These are phyloP conservation scores for Yamadazyma friedrichii DNA, from an alignment of 1,139 yeast species.

Conservation along the genomic window DNA sequence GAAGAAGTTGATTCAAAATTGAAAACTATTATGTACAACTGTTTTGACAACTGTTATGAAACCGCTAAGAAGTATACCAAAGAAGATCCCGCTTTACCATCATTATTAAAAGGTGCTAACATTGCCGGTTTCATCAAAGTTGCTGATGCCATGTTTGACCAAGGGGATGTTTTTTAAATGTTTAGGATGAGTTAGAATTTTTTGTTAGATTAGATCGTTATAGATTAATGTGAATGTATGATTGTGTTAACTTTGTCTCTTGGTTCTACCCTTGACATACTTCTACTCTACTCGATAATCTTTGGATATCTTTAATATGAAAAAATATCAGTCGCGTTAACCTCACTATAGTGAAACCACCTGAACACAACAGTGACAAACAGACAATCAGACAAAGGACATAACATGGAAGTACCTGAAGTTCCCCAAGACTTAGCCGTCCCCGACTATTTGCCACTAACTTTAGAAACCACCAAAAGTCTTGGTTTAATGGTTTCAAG, in stretches of 20 bases:
- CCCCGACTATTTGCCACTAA: slow-evolving; percentile 10
- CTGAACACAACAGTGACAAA: too few relatives aligned
- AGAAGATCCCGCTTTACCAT: slow-evolving; percentile 75
- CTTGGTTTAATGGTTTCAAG: neutral
- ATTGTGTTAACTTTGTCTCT: too few relatives aligned
- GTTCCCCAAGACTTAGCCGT: slow-evolving; percentile 6
- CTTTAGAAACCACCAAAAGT: neutral
- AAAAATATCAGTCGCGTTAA: too few relatives aligned
- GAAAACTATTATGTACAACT: slow-evolving; percentile 87
- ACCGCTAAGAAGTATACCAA: slow-evolving; percentile 81
- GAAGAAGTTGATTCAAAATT: slow-evolving; percentile 88
- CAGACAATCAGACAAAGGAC: too few relatives aligned
- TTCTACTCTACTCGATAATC: too few relatives aligned
- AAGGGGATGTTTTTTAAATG: slow-evolving; percentile 76
- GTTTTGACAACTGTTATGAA: slow-evolving; percentile 89
- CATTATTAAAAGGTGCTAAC: slow-evolving; percentile 97
- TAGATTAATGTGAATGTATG: too few relatives aligned
- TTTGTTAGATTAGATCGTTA: too few relatives aligned
- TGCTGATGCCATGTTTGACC: slow-evolving; percentile 97
- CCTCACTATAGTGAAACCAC: too few relatives aligned
- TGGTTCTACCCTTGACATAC: too few relatives aligned
- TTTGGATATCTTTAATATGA: too few relatives aligned
- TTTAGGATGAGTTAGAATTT: neutral
- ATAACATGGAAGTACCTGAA: slow-evolving; percentile 4
- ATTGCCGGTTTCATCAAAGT: slow-evolving; percentile 98